Conservation (phyloP, 2,329 filamentous ascomycete genomes). For the Apiospora phragmitis region DNA sequence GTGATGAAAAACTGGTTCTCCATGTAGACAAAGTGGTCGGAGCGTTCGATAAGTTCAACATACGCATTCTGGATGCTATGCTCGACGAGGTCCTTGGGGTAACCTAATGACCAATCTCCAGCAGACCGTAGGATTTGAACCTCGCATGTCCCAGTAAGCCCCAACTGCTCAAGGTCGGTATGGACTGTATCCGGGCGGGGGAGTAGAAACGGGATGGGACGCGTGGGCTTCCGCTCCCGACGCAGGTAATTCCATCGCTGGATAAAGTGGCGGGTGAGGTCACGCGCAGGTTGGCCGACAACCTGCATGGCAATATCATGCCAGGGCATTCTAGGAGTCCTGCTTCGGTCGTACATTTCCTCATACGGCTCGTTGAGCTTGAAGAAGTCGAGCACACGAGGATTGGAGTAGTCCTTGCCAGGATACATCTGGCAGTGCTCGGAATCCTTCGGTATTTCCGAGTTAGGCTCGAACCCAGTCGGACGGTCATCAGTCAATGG, state of each 20-base stretch:
- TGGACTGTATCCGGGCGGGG: slow-evolving; percentile 90
- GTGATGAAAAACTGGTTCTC: slow-evolving; percentile 99
- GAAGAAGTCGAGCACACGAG: slow-evolving; percentile 93
- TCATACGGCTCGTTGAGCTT: slow-evolving; percentile 91
- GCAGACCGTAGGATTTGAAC: slow-evolving; percentile 94
- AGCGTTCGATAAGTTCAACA: slow-evolving; percentile 89
- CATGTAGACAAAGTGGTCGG: slow-evolving; percentile 96
- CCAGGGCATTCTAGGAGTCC: slow-evolving; percentile 94
- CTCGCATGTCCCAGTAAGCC: slow-evolving; percentile 91
- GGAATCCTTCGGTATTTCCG: slow-evolving; percentile 76
- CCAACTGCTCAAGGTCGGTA: slow-evolving; percentile 82
- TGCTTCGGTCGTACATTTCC: slow-evolving; percentile 95
- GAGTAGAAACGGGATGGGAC: slow-evolving; percentile 89
- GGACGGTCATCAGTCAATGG: slow-evolving; percentile 88
- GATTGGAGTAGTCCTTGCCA: slow-evolving; percentile 98
- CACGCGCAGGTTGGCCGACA: slow-evolving; percentile 90
- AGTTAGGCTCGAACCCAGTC: slow-evolving; percentile 82
- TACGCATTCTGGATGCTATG: slow-evolving; percentile 97
- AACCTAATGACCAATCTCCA: slow-evolving; percentile 87
- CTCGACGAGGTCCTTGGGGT: slow-evolving; percentile 71
- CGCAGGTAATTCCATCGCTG: slow-evolving; percentile 98
- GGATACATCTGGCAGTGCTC: slow-evolving; percentile 96
- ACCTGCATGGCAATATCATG: slow-evolving; percentile 98
- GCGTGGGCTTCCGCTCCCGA: slow-evolving; percentile 86
- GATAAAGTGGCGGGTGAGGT: slow-evolving; percentile 93